Conservation (phyloP, 23 red algal genomes). For the Gracilaria domingensis region DNA sequence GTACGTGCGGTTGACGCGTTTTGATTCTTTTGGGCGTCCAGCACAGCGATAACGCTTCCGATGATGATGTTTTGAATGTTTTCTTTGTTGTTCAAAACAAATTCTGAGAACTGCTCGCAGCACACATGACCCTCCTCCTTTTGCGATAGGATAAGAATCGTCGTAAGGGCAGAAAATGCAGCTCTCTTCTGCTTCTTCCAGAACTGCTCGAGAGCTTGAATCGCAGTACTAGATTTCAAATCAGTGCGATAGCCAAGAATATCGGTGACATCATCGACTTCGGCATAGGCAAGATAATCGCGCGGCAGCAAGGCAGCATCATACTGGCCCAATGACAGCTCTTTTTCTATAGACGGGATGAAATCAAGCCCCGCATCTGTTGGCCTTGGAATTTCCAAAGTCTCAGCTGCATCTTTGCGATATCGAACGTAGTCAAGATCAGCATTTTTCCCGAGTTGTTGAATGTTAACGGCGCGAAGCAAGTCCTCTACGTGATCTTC, state of each 20-base stretch:
- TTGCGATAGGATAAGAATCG: constrained; percentile 19
- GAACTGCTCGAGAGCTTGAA: constrained; percentile 39
- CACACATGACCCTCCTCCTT: constrained; percentile 26
- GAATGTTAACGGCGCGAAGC: constrained; percentile 19
- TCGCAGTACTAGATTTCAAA: constrained; percentile 10
- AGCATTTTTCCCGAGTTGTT: background rate
- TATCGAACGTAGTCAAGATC: constrained; percentile 32
- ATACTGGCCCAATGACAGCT: constrained; percentile 16
- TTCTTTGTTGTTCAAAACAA: constrained; percentile 19
- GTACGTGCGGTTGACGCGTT: background rate
- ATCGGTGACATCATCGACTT: constrained; percentile 38
- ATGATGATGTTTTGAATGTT: constrained; percentile 14
- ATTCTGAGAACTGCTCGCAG: constrained; percentile 19
- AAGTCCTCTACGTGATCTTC: constrained; percentile 45
- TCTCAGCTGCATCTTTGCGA: background rate
- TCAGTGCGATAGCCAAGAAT: constrained; percentile 29
- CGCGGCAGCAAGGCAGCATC: constrained; percentile 56
- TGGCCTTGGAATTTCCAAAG: constrained; percentile 26
- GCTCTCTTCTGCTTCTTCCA: constrained; percentile 39
- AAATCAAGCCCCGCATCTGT: constrained; percentile 48
- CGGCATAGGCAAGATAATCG: constrained; percentile 37
- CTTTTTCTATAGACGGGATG: constrained; percentile 47
- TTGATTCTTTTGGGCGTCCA: constrained; percentile 7
- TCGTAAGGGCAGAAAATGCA: constrained; percentile 54
- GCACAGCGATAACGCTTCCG: constrained; percentile 12